Base-by-base conservation (phyloP, 192 early-diverging fungal genomes). In the Dissophora ornata region DNA sequence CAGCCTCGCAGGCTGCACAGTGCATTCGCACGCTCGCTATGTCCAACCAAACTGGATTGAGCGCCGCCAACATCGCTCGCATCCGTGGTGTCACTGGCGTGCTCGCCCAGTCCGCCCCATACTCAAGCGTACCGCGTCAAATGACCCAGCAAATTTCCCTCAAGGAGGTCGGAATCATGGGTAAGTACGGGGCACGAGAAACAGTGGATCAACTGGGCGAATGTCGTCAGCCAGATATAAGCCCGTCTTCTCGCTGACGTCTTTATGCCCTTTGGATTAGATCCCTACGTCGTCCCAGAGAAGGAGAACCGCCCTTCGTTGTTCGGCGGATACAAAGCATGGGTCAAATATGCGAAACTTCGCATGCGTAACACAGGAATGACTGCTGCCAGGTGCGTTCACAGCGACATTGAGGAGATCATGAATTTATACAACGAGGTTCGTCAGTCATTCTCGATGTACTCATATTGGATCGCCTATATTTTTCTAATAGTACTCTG, bases 231-330 rank as follows among this genome's bases (percentile, higher is more conserved):
- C n/a, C n/a, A n/a, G n/a, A n/a, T n/a, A n/a, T n/a, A n/a, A n/a
- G n/a, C n/a, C n/a, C n/a, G n/a, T n/a, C n/a, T n/a, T n/a, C n/a
- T n/a, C n/a, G n/a, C n/a, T n/a, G n/a, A n/a, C n/a, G n/a, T 30
- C 25, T 18, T 6, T 30, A 29, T 36, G 32, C 13, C 36, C 42
- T 33, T 48, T 62, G 28, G 24, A 30, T 38, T 71, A 86, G 85
- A 81, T 52, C 80, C 81, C 29, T 86, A 86, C 67, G 81, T 86
- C 22, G 71, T 83, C 34, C 81, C 85, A 13, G 85, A 84, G 45
- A 69, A 78, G n/a, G 57, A 81, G 45, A 67, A 74, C 42, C 68
- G 69, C 21, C 85, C 85, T 19, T 71, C 85, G 2, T 3, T 77
- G 21, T 70, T 86, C 49, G 77, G 47, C 32, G 79, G 84, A 30